Conservation (phyloP, 352 stramenopile species). For the Phytophthora pini region DNA sequence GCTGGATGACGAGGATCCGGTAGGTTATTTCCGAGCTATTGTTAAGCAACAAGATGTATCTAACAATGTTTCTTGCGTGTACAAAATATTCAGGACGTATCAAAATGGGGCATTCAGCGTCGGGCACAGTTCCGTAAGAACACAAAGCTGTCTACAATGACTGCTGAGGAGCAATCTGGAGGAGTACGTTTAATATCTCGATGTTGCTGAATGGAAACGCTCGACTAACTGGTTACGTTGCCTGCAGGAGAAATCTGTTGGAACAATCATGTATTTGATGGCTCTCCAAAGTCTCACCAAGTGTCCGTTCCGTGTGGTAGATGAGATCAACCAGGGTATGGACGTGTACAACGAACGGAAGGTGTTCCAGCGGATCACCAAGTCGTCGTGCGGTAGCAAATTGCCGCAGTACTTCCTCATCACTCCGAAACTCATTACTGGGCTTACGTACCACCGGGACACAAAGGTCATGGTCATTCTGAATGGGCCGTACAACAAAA, state of each 20-base stretch:
- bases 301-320: slow-evolving; percentile 88
- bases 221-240: slow-evolving; percentile 6
- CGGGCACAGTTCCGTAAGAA: slow-evolving; percentile 89
- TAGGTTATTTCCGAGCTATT: slow-evolving; percentile 28
- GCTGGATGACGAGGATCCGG: slow-evolving; percentile 75
- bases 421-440: slow-evolving; percentile 90
- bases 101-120: slow-evolving; percentile 88
- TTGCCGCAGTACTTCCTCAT: slow-evolving; percentile 91
- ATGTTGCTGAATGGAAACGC: not conserved
- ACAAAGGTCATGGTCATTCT: slow-evolving; percentile 90
- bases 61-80: not conserved
- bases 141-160: slow-evolving; percentile 86
- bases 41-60: not conserved
- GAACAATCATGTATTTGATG: slow-evolving; percentile 94
- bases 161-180: slow-evolving; percentile 85
- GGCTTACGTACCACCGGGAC: slow-evolving; percentile 84
- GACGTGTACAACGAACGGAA: slow-evolving; percentile 92
- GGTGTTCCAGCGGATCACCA: slow-evolving; percentile 89
- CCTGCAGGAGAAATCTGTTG: slow-evolving; percentile 87
- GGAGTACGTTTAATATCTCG: slow-evolving; percentile 55
- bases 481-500: slow-evolving; percentile 86
- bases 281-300: slow-evolving; percentile 87
- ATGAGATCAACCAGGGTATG: slow-evolving; percentile 93
- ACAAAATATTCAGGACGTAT: slow-evolving; percentile 62
- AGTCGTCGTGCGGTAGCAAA: slow-evolving; percentile 87